A percentile compares a stretch with the other conserved stretches of the same genome.
These are phyloP conservation scores for Lactifluus subvellereus DNA, from an alignment of 768 basidiomycete species.

Conservation along the genomic window DNA sequence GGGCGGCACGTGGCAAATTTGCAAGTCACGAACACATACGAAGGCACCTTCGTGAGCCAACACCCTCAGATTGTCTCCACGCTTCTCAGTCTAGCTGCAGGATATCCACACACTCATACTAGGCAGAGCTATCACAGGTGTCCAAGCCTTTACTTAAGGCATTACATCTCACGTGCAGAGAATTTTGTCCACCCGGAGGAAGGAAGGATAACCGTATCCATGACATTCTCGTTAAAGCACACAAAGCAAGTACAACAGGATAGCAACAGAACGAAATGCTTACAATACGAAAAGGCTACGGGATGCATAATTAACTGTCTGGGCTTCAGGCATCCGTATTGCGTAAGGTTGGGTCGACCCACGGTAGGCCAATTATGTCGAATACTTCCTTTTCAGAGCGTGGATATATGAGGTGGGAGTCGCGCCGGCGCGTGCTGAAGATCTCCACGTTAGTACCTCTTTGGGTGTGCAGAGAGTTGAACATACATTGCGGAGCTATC, in stretches of 20 bases:
- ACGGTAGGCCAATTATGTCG: slow-evolving; percentile 59
- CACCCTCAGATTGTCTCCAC: neutral
- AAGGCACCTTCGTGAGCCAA: slow-evolving; percentile 45
- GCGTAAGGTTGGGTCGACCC: slow-evolving; percentile 62
- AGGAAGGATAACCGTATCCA: neutral
- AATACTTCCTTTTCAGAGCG: slow-evolving; percentile 70
- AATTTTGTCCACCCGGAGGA: neutral
- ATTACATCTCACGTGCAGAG: neutral
- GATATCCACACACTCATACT: slow-evolving; percentile 90
- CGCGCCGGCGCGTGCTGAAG: slow-evolving; percentile 53
- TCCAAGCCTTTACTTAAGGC: slow-evolving; percentile 66
- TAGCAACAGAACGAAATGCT: neutral
- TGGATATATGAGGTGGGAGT: slow-evolving; percentile 55
- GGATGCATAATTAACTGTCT: slow-evolving; percentile 18
- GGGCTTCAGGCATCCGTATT: slow-evolving; percentile 63
- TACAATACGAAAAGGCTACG: neutral
- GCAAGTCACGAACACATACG: slow-evolving; percentile 95
- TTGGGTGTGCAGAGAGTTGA: neutral
- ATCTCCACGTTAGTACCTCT: neutral
- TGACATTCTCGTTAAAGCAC: neutral
- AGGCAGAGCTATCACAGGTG: slow-evolving; percentile 87
- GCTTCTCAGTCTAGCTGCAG: slow-evolving; percentile 34
- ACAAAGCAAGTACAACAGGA: slow-evolving; percentile 5
- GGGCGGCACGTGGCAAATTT: slow-evolving; percentile 93
- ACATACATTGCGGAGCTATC: slow-evolving; percentile 45